A percentile compares a stretch with the other conserved stretches of the same genome.
phyloP scores from a whole-genome alignment of 768 basidiomycete genomes.

The Epithele typhae region DNA sequence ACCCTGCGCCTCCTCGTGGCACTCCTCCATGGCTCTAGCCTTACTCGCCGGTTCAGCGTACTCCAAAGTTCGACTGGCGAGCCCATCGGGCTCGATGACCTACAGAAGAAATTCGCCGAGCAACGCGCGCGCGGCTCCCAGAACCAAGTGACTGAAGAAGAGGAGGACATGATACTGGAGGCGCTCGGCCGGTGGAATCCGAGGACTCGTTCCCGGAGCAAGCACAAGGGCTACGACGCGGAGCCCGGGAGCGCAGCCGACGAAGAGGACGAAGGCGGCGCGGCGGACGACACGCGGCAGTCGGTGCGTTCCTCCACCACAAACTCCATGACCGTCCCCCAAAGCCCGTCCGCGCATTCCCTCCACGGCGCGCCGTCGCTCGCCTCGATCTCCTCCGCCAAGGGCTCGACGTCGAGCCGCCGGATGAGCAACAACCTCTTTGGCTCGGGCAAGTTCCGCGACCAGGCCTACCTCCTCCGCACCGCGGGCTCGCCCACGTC shows the following conservation, averaged over 20 bases:
- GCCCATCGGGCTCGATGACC: constrained; percentile 58
- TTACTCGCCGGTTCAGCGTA: constrained; percentile 78
- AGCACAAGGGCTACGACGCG: constrained; percentile 3
- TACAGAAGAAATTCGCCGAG: constrained; percentile 65
- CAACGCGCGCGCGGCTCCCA: constrained; percentile 68
- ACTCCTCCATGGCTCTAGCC: constrained; percentile 39
- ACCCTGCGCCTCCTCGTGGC: constrained; percentile 9
- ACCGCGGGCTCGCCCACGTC: constrained; percentile 18
- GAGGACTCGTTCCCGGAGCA: constrained; percentile 23
- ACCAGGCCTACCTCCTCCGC: constrained; percentile 66
- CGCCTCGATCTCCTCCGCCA: constrained; percentile 30
- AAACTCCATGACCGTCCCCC: constrained; percentile 34
- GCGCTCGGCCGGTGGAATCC: constrained; percentile 54
- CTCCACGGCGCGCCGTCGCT: constrained; percentile 20
- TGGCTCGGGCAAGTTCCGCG: constrained; percentile 73
- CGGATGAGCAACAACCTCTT: constrained; percentile 87
- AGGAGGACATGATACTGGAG: constrained; percentile 82
- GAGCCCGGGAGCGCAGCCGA: constrained; percentile 1
- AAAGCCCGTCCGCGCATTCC: no score
- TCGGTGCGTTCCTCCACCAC: constrained; percentile 24
- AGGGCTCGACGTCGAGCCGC: constrained; percentile 46
- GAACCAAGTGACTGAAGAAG: constrained; percentile 72
- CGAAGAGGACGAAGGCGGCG: constrained; percentile 10
- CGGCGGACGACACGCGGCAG: constrained; percentile 11
- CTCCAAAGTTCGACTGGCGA: constrained; percentile 66